Evolutionary conservation across 202 grass and related monocot species (phyloP), one percentile per base, ranked within the genome.

Genomic region (Elaeis oleifera): DNA sequence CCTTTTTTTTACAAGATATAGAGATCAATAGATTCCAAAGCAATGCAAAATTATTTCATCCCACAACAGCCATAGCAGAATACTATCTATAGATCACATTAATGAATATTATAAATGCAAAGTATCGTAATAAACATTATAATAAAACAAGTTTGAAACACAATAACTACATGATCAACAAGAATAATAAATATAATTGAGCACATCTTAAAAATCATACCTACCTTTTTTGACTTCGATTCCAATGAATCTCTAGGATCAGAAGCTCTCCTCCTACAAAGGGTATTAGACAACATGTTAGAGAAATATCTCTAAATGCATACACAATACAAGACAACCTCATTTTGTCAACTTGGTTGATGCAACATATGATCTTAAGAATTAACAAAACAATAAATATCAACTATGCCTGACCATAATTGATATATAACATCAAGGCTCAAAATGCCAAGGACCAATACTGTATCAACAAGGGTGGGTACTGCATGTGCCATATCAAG

Each of bases 181-280:
- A 39, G 20, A 73, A 53, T 51, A 63, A 65, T 11, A 67, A 11
- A 44, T 14, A 14, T 55, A 61, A 27, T 18, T 48, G 2, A 24
- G 17, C 32, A 50, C 4, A 74, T 20, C 21, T 22, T 53, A 18
- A 48, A 23, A 74, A 80, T 58, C 27, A 69, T 58, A 67, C 78
- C 58, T 27, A 95, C 90, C 80, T 84, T 86, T 79, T 64, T 86
- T 73, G 77, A 79, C 63, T 65, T 78, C 68, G 79, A 74, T 49
- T 78, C 77, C 62, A 79, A 74, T 56, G 71, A 84, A 66, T 78
- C 76, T 20, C 21, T n/a, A 71, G 39, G 58, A 51, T 71, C 62
- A 73, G 61, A 36, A 59, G 60, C 67, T 81, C 74, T 79, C 68
- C 89, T 89, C 80, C 90, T 95, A 69, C 54, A 60, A 80, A 59